These are phyloP conservation scores for Teunomyces stri DNA, from an alignment of 805 yeast species.

Conservation along the genomic window DNA sequence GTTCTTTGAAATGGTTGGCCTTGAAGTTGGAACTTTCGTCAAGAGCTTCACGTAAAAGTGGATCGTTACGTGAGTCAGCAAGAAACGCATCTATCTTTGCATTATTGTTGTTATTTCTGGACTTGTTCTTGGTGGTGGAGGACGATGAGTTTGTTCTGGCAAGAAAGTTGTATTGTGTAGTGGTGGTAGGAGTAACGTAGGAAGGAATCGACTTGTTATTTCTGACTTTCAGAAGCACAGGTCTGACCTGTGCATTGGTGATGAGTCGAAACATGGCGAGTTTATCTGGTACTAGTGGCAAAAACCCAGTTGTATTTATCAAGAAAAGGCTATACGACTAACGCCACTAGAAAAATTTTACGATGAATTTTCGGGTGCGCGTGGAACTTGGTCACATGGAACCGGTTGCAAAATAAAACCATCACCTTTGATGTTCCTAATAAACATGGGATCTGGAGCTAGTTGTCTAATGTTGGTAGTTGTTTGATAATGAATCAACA, in stretches of 20 bases:
- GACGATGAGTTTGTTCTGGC: slow-evolving; percentile 20
- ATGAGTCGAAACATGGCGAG: slow-evolving; percentile 36
- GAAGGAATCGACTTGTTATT: slow-evolving; percentile 18
- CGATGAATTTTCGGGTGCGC: slow-evolving; percentile 3
- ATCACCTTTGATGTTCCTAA: too few species aligned
- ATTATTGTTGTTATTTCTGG: slow-evolving; percentile 1
- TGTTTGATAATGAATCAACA: too few species aligned
- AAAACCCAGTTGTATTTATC: background rate
- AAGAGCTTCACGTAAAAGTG: slow-evolving; percentile 18
- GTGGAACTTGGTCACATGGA: slow-evolving; percentile 2
- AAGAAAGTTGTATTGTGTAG: slow-evolving; percentile 5
- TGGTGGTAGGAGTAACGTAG: background rate
- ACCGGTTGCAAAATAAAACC: background rate
- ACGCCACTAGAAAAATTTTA: slow-evolving; percentile 6
- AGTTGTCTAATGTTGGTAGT: too few species aligned
- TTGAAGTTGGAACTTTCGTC: slow-evolving; percentile 19
- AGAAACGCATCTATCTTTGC: slow-evolving; percentile 18
- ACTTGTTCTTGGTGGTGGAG: slow-evolving; percentile 3
- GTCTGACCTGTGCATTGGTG: slow-evolving; percentile 37
- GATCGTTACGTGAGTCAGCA: slow-evolving; percentile 20
- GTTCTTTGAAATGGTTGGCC: slow-evolving; percentile 29
- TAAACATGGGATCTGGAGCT: too few species aligned
- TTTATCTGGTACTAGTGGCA: background rate
- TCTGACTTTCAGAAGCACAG: slow-evolving; percentile 38
- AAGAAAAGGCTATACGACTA: background rate